phyloP scores from a whole-genome alignment of 2,329 filamentous ascomycete species.

The Aspergillus sp. region DNA sequence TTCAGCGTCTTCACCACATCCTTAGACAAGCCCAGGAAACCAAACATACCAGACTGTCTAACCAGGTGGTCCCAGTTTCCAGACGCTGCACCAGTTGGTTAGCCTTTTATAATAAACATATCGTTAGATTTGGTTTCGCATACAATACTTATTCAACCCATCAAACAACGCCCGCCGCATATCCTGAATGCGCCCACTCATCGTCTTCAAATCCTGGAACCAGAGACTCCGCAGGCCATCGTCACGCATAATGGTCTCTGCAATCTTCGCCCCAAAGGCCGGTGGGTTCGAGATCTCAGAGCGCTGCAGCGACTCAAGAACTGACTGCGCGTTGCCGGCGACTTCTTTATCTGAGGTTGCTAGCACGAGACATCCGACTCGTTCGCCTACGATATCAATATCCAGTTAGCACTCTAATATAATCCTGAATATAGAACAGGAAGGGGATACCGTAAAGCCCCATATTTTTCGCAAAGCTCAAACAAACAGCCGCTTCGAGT shows the following conservation, averaged over 20 bases:
- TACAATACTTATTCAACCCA: slow-evolving; percentile 43
- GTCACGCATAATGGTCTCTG: slow-evolving; percentile 76
- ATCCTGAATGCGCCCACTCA: slow-evolving; percentile 87
- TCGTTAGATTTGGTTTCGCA: too few species aligned
- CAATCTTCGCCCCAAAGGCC: slow-evolving; percentile 85
- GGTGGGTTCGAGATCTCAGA: slow-evolving; percentile 92
- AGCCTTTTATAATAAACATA: too few species aligned
- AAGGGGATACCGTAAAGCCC: slow-evolving; percentile 35
- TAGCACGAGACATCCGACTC: slow-evolving; percentile 13
- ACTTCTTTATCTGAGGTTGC: background rate
- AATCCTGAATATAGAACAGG: too few species aligned
- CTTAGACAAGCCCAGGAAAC: slow-evolving; percentile 60
- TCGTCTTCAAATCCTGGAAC: slow-evolving; percentile 83
- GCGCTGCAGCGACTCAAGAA: slow-evolving; percentile 37
- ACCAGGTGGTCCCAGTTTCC: slow-evolving; percentile 60
- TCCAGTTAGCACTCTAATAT: background rate
- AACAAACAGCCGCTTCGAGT: slow-evolving; percentile 61
- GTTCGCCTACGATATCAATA: slow-evolving; percentile 13
- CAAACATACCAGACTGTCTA: slow-evolving; percentile 98
- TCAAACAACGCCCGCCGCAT: slow-evolving; percentile 77
- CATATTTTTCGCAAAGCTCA: slow-evolving; percentile 60
- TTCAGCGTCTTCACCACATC: slow-evolving; percentile 43
- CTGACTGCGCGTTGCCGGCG: slow-evolving; percentile 13
- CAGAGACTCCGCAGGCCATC: slow-evolving; percentile 74
- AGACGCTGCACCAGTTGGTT: slow-evolving; percentile 66